These are phyloP conservation scores for Fusarium albidum DNA, from an alignment of 2,329 filamentous ascomycete species.

Conservation along the genomic window DNA sequence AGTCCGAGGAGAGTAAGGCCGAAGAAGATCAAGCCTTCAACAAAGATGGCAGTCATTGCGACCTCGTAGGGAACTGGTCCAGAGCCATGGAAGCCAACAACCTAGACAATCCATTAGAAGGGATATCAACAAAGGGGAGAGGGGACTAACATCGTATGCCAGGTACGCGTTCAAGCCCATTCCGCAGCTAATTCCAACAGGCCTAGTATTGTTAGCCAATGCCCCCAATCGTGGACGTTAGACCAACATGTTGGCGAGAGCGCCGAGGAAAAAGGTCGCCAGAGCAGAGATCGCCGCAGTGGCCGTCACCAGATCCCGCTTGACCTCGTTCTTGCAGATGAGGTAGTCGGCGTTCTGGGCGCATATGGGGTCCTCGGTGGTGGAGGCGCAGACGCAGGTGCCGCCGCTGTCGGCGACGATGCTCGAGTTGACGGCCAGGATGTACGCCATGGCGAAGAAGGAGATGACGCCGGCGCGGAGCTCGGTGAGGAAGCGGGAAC, in stretches of 20 bases:
- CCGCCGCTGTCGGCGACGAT: slow-evolving; percentile 29
- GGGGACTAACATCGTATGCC: slow-evolving; percentile 52
- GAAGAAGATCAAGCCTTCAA: slow-evolving; percentile 82
- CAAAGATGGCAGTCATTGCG: slow-evolving; percentile 81
- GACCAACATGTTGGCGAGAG: slow-evolving; percentile 31
- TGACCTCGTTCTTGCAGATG: slow-evolving; percentile 54
- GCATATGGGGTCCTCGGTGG: too few species aligned
- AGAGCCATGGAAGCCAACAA: slow-evolving; percentile 75
- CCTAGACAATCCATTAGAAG: slow-evolving; percentile 1
- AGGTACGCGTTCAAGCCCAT: slow-evolving; percentile 79
- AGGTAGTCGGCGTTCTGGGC: too few species aligned
- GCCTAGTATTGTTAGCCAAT: slow-evolving; percentile 3
- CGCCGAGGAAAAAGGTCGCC: slow-evolving; percentile 50
- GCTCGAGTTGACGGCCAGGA: slow-evolving; percentile 37
- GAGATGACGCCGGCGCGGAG: slow-evolving; percentile 70
- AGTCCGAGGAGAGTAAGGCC: slow-evolving; percentile 78
- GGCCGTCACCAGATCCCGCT: slow-evolving; percentile 78
- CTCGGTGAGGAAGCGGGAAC: slow-evolving; percentile 68
- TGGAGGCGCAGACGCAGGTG: slow-evolving; percentile 4
- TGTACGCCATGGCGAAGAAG: slow-evolving; percentile 40
- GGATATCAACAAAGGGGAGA: not conserved
- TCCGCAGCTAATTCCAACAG: not conserved
- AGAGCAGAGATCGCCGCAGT: slow-evolving; percentile 80
- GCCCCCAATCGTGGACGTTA: slow-evolving; percentile 11
- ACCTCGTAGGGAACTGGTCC: slow-evolving; percentile 75